Conservation (phyloP, 1,284 basidiomycete species). For the Limonomyces culmigenus region DNA sequence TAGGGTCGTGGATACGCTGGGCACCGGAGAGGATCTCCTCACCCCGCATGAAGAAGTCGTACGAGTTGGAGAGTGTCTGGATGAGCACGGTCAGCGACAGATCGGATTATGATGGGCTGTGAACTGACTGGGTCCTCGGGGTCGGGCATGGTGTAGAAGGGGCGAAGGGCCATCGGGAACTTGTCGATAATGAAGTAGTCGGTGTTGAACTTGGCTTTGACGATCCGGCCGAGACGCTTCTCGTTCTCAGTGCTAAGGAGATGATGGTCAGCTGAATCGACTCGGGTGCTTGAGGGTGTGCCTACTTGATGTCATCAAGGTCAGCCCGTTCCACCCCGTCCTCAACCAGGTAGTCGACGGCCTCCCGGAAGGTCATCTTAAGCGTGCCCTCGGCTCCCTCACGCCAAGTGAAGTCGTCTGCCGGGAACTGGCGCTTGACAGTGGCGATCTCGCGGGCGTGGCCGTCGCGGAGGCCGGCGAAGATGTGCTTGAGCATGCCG, state of each 20-base stretch:
- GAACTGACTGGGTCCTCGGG: conserved; percentile 62
- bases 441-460: conserved; percentile 72
- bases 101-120: background rate
- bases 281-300: conserved; percentile 4
- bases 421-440: conserved; percentile 78
- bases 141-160: conserved; percentile 99
- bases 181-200: conserved; percentile 98
- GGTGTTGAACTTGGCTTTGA: conserved; percentile 87
- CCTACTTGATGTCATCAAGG: conserved; percentile 80
- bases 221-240: conserved; percentile 76
- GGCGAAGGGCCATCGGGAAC: conserved; percentile 84
- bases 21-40: conserved; percentile 97
- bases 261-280: conserved; percentile 2
- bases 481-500: conserved; percentile 69
- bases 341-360: conserved; percentile 71
- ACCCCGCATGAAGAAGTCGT: conserved; percentile 99
- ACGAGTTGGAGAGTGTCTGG: conserved; percentile 87
- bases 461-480: conserved; percentile 62
- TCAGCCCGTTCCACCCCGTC: conserved; percentile 63
- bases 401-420: conserved; percentile 80
- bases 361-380: conserved; percentile 74
- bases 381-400: conserved; percentile 70
- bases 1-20: conserved; percentile 90
- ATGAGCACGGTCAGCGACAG: conserved; percentile 4
- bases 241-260: conserved; percentile 72